Base-by-base conservation (phyloP, 495 filamentous ascomycete species). In the Penicilliopsis zonata region DNA sequence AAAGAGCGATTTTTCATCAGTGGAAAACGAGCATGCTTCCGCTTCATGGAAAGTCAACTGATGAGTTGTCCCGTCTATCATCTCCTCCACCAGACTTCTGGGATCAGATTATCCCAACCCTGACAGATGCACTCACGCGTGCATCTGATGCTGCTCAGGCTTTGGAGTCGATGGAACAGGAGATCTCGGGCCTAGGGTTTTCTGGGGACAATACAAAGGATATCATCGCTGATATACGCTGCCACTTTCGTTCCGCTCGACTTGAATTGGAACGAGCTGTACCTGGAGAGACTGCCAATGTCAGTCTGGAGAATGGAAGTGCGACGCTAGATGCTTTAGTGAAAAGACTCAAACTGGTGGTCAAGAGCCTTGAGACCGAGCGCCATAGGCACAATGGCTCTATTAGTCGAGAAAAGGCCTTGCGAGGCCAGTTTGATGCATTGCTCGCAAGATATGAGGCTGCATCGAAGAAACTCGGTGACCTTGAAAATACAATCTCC, bases 231-330 rank as follows among this genome's bases (percentile, higher is more conserved):
- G 57, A 67, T 1, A 65, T 83, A 13, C 57, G 57, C 12, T 21
- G 44, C 10, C 52, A 61, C 14, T 74, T 84, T 50, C 71, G 78
- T n/a, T 41, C 65, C n/a, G 77, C 79, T 3, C 70, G 78, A 3
- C 57, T 84, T 1, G 68, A 77, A 16, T 61, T 84, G 4, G 80
- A 84, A 39, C 70, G 73, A 41, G 53, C 77, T 2, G 61, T 74
- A 0, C 80, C 80, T 0, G 79, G 78, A 3, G 80, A 84, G 43
- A 53, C 61, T 45, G 12, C 72, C 38, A 20, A 62, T 57, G 31
- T 59, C 35, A 20, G 65, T 34, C 28, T 65, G 10, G 33, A 46
- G n/a, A 37, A 60, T 24, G 61, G 55, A 2, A 50, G 44, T 29
- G 57, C 35, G 39, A 72, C 49, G 37, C 62, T 43, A 23, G 37